Base-by-base conservation (phyloP, 2,329 filamentous ascomycete species). In the Ophiosphaerella narmari region DNA sequence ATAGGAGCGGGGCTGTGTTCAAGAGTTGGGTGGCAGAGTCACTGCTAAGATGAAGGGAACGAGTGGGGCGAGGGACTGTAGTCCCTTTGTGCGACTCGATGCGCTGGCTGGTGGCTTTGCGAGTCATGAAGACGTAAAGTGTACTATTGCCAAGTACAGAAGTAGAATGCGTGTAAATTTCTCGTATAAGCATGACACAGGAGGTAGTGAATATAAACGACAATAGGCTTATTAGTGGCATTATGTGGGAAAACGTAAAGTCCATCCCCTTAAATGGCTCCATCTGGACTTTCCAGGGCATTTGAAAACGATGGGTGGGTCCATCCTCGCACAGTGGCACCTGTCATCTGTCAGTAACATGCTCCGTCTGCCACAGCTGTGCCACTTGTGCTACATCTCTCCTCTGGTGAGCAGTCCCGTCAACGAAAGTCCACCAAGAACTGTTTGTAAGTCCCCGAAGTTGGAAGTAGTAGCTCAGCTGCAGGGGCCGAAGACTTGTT, bases 271-370 rank as follows among this genome's bases (percentile, higher is more conserved):
- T 29, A 23, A 9, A 37, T 39, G 29, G 33, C 38, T n/a, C 46
- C 7, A 16, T 45, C 33, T 14, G 35, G 36, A 35, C 34, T 14
- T 40, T 38, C 34, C 33, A 31, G 24, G 31, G n/a, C 31, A 21
- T 32, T 43, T 42, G 31, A 21, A 42, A 38, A 53, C 39, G 49
- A 18, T 29, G 26, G 29, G 7, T 29, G n/a, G 7, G 23, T 36
- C 21, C 24, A 23, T 48, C 52, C 58, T 62, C 57, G 60, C 46
- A 65, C 60, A 33, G 43, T 61, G 43, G 33, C 47, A 63, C 57
- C 62, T 65, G 58, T 65, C 62, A 65, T 55, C 53, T 62, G 60
- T 62, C 59, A 62, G 46, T 47, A 40, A 42, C 50, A 52, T 55
- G 52, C 38, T 43, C 18, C 49, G 42, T 44, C 46, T 46, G 37